Conservation (phyloP, 768 basidiomycete genomes). For the Hericium rajendrae region DNA sequence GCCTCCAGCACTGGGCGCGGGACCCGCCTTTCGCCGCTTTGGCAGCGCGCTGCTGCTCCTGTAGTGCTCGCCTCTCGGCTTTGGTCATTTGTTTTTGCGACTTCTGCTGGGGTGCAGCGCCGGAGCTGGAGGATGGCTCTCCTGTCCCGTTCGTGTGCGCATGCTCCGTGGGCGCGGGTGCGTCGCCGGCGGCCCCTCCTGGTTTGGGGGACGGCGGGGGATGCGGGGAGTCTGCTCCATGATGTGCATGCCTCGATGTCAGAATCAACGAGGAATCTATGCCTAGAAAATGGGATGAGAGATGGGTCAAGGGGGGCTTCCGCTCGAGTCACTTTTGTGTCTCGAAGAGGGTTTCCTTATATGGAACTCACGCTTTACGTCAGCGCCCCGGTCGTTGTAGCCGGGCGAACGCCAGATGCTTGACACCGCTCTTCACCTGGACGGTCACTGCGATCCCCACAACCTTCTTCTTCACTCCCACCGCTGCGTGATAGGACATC, state of each 20-base stretch:
- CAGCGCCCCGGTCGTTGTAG: neutral
- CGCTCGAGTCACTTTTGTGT: neutral
- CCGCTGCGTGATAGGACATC: neutral
- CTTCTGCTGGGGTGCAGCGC: slow-evolving; percentile 2
- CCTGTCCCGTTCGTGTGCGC: slow-evolving; percentile 3
- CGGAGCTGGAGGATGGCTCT: neutral
- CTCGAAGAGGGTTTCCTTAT: neutral
- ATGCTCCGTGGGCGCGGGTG: neutral
- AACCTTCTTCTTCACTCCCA: neutral
- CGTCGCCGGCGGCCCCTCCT: too few species aligned
- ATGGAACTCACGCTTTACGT: neutral
- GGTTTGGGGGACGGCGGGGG: neutral
- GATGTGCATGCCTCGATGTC: neutral
- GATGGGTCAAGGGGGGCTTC: too few species aligned
- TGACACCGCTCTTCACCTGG: neutral
- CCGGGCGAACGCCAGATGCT: neutral
- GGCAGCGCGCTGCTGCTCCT: slow-evolving; percentile 15
- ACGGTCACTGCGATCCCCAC: neutral
- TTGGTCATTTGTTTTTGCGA: slow-evolving; percentile 26
- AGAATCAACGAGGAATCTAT: too few species aligned
- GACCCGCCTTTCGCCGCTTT: slow-evolving; percentile 8
- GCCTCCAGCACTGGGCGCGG: neutral
- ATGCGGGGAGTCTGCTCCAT: neutral
- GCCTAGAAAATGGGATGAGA: too few species aligned
- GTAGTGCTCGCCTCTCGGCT: slow-evolving; percentile 19